These are phyloP conservation scores for Zasmidium citrigriseum DNA, from an alignment of 2,329 filamentous ascomycete genomes.

Conservation along the genomic window DNA sequence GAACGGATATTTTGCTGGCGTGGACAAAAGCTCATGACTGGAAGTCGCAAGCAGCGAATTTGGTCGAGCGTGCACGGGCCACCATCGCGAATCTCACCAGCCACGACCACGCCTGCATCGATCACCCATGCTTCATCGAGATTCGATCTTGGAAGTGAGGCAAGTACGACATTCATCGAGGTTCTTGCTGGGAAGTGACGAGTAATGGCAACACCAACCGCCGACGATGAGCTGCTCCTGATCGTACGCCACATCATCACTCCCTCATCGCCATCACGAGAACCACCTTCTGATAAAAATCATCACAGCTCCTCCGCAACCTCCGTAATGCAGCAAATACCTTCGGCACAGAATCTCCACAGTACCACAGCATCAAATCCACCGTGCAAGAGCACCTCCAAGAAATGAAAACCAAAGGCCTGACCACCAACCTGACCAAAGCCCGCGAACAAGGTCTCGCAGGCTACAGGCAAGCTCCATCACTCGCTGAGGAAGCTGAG, in stretches of 20 bases:
- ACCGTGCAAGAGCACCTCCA: conserved; percentile 35
- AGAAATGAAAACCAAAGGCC: conserved; percentile 29
- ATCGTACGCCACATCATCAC: conserved; percentile 15
- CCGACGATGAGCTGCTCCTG: conserved; percentile 31
- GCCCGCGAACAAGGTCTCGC: conserved; percentile 2
- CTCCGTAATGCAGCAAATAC: conserved; percentile 38
- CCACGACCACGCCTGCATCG: neutral
- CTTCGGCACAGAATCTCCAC: conserved; percentile 35
- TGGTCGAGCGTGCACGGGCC: neutral
- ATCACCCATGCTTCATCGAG: no score
- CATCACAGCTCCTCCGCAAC: conserved; percentile 35
- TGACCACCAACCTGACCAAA: conserved; percentile 28
- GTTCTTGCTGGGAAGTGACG: no score
- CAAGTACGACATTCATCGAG: no score
- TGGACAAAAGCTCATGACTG: neutral
- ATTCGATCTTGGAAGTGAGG: no score
- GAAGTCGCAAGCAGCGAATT: neutral
- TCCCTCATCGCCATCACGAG: neutral
- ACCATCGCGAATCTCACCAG: neutral
- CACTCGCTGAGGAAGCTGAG: neutral
- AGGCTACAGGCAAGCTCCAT: neutral
- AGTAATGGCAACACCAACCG: conserved; percentile 8
- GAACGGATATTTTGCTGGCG: neutral
- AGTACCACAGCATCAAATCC: conserved; percentile 32
- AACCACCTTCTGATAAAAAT: neutral